Evolutionary conservation across 2,329 filamentous ascomycete genomes (phyloP).

Genomic region (Fusarium heterosporum): DNA sequence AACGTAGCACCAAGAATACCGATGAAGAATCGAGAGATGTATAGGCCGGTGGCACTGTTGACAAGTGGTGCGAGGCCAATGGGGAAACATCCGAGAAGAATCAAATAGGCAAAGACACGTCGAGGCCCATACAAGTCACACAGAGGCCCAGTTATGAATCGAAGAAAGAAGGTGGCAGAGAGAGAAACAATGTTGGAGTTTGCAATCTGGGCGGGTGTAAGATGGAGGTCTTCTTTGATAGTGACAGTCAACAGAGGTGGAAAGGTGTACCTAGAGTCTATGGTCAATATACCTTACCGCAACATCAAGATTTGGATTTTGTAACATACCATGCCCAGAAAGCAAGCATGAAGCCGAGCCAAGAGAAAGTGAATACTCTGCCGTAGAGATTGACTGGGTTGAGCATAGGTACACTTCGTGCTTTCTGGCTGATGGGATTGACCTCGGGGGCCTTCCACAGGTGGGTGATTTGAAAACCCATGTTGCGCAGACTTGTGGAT

Average conservation of each 20-base stretch:
- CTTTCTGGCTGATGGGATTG: constrained; percentile 88
- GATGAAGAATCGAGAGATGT: constrained; percentile 81
- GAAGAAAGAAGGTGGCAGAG: constrained; percentile 75
- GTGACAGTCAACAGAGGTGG: constrained; percentile 82
- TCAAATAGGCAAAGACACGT: constrained; percentile 78
- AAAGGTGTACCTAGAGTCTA: constrained; percentile 74
- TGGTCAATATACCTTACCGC: constrained; percentile 25
- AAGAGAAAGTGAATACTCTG: constrained; percentile 90
- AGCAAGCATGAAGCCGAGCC: constrained; percentile 86
- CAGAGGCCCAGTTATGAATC: constrained; percentile 81
- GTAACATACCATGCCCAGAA: constrained; percentile 80
- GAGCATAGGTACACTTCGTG: constrained; percentile 80
- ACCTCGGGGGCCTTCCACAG: constrained; percentile 69
- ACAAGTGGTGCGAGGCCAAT: constrained; percentile 85
- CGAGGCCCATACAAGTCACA: constrained; percentile 88
- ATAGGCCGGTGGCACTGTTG: constrained; percentile 71
- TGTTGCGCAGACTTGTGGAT: constrained; percentile 27
- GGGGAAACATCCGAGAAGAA: constrained; percentile 83
- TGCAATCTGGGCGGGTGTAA: constrained; percentile 77
- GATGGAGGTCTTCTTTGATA: constrained; percentile 81
- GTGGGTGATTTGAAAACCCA: constrained; percentile 47
- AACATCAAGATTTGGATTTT: not conserved
- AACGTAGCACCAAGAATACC: constrained; percentile 83
- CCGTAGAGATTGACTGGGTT: constrained; percentile 85
- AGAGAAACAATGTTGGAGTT: constrained; percentile 94